A percentile compares a stretch with the other conserved stretches of the same genome.
These are phyloP conservation scores for Penicillium crystallinum DNA, from an alignment of 495 filamentous ascomycete species.

Conservation along the genomic window DNA sequence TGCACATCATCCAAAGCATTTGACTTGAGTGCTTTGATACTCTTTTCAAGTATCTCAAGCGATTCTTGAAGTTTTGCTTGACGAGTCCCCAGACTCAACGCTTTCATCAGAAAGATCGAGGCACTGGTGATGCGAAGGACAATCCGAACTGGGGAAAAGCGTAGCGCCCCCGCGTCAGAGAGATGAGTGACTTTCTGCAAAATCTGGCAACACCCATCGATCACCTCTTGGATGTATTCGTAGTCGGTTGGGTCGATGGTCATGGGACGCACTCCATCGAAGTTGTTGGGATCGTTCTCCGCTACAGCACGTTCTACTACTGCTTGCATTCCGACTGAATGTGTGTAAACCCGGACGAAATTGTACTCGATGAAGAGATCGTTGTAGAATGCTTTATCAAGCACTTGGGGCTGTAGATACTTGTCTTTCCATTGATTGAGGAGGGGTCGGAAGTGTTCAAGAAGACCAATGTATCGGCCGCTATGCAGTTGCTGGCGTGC, in stretches of 20 bases:
- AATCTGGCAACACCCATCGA: slow-evolving; percentile 50
- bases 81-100: slow-evolving; percentile 45
- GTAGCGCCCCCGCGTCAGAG: slow-evolving; percentile 36
- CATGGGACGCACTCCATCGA: slow-evolving; percentile 36
- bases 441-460: slow-evolving; percentile 49
- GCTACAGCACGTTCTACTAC: slow-evolving; percentile 43
- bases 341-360: slow-evolving; percentile 50
- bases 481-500: slow-evolving; percentile 48
- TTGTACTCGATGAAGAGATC: slow-evolving; percentile 50
- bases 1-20: slow-evolving; percentile 51
- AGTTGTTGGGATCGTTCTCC: slow-evolving; percentile 34
- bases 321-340: slow-evolving; percentile 53
- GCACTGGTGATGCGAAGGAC: slow-evolving; percentile 49
- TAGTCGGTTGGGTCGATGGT: slow-evolving; percentile 51
- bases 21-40: slow-evolving; percentile 43
- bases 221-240: slow-evolving; percentile 53
- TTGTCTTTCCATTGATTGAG: slow-evolving; percentile 48
- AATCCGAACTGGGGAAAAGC: slow-evolving; percentile 49
- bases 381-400: slow-evolving; percentile 39
- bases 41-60: slow-evolving; percentile 43
- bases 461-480: slow-evolving; percentile 48
- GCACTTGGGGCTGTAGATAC: slow-evolving; percentile 38
- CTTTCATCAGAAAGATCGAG: slow-evolving; percentile 51
- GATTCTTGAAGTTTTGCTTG: slow-evolving; percentile 46
- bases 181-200: slow-evolving; percentile 43